Conservation (phyloP, 2,329 filamentous ascomycete genomes). For the Coniella lustricola region DNA sequence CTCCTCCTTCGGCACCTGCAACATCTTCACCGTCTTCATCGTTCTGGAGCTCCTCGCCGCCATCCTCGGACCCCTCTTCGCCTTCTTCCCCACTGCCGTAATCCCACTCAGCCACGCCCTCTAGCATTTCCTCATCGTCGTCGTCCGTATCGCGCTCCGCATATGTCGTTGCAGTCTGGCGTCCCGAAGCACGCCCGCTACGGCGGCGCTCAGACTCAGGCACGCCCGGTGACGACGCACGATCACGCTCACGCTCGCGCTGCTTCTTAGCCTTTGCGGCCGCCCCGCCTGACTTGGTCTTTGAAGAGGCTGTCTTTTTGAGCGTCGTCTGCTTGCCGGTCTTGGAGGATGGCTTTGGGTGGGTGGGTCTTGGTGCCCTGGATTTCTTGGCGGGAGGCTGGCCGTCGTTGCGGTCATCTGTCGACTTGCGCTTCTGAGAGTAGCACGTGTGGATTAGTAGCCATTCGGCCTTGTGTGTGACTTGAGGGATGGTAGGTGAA, state of each 20-base stretch:
- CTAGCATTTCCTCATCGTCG: slow-evolving; percentile 55
- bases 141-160: slow-evolving; percentile 50
- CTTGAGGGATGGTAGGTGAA: neutral
- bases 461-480: too few species aligned
- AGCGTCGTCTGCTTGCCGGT: slow-evolving; percentile 24
- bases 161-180: slow-evolving; percentile 42
- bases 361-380: slow-evolving; percentile 21
- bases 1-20: slow-evolving; percentile 17
- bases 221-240: slow-evolving; percentile 24
- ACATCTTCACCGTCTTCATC: slow-evolving; percentile 20
- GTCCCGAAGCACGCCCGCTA: slow-evolving; percentile 40
- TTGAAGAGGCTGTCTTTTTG: slow-evolving; percentile 19
- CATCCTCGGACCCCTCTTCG: slow-evolving; percentile 16
- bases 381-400: slow-evolving; percentile 35
- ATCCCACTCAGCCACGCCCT: slow-evolving; percentile 53
- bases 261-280: slow-evolving; percentile 24
- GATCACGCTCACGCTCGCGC: slow-evolving; percentile 26
- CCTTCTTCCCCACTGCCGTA: slow-evolving; percentile 36
- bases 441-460: neutral
- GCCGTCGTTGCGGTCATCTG: slow-evolving; percentile 42
- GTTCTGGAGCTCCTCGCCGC: slow-evolving; percentile 21
- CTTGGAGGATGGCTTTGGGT: slow-evolving; percentile 26
- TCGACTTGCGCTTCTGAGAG: slow-evolving; percentile 49
- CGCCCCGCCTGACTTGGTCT: slow-evolving; percentile 20
- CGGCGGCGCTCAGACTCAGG: slow-evolving; percentile 44